phyloP scores from a whole-genome alignment of 202 grass and related monocot species.

The Panicum virgatum region DNA sequence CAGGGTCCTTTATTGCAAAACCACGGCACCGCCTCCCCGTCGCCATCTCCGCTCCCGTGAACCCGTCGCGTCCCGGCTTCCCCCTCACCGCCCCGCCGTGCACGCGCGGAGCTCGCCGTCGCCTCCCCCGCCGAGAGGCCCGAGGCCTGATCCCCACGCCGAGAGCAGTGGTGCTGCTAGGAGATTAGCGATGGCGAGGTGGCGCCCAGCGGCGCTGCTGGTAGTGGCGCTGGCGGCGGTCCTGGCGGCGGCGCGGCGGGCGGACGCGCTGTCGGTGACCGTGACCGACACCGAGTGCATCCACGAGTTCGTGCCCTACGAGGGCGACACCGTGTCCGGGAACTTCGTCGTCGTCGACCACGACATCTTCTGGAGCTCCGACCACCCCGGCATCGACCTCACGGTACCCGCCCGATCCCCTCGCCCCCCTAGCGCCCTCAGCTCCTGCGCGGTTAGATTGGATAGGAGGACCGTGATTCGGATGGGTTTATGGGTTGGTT shows the following conservation, averaged over 20 bases:
- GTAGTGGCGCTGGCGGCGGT: slow-evolving; percentile 31
- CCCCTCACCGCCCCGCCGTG: neutral
- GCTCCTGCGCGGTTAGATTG: neutral
- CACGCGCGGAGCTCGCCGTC: slow-evolving; percentile 11
- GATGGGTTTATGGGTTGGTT: slow-evolving; percentile 33
- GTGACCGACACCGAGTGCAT: slow-evolving; percentile 90
- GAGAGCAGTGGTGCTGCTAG: neutral
- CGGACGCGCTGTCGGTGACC: slow-evolving; percentile 74
- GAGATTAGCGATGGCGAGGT: slow-evolving; percentile 47
- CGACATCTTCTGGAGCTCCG: slow-evolving; percentile 97
- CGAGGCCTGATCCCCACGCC: neutral
- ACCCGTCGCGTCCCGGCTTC: neutral
- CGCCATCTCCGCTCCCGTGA: slow-evolving; percentile 33
- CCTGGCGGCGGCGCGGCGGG: slow-evolving; percentile 38
- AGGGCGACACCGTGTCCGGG: slow-evolving; percentile 85
- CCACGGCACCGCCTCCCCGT: too few species aligned
- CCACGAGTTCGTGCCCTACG: slow-evolving; percentile 95
- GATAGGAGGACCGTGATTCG: neutral
- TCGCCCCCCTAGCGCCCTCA: neutral
- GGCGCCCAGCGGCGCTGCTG: slow-evolving; percentile 44
- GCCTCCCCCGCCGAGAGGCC: neutral
- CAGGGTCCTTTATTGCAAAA: slow-evolving; percentile 42
- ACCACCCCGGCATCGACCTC: slow-evolving; percentile 98
- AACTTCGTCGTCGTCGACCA: slow-evolving; percentile 99
- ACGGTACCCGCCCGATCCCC: slow-evolving; percentile 45